These are phyloP conservation scores for Byssochlamys sp. DNA, from an alignment of 2,329 filamentous ascomycete genomes.

Conservation along the genomic window DNA sequence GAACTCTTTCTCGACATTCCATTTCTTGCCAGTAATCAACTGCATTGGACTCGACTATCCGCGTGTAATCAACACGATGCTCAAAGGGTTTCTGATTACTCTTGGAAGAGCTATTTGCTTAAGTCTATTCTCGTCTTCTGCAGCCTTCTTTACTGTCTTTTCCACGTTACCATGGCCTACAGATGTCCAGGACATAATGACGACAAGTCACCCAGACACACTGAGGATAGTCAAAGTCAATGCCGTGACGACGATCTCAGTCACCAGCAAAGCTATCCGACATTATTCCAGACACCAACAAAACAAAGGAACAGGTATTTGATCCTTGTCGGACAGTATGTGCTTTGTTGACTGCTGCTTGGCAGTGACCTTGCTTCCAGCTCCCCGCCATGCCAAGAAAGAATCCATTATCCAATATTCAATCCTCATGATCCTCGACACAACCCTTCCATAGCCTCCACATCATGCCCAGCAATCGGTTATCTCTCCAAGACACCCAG, in stretches of 20 bases:
- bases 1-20: background rate
- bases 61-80: background rate
- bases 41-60: background rate
- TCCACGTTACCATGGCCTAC: background rate
- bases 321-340: background rate
- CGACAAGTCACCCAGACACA: background rate
- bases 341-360: background rate
- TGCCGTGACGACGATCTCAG: background rate
- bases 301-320: background rate
- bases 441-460: conserved; percentile 15
- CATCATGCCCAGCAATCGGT: conserved; percentile 6
- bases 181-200: background rate
- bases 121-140: background rate
- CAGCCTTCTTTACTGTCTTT: background rate
- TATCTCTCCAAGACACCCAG: conserved; percentile 8
- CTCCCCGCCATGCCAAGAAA: conserved; percentile 20
- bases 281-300: background rate
- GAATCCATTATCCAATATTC: conserved; percentile 26
- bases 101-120: background rate
- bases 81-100: background rate
- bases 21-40: background rate
- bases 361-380: conserved; percentile 6
- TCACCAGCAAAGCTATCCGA: background rate
- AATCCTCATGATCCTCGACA: conserved; percentile 27
- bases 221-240: background rate